These are phyloP conservation scores for Rhizodiscina lignyota DNA, from an alignment of 495 filamentous ascomycete species.

Conservation along the genomic window DNA sequence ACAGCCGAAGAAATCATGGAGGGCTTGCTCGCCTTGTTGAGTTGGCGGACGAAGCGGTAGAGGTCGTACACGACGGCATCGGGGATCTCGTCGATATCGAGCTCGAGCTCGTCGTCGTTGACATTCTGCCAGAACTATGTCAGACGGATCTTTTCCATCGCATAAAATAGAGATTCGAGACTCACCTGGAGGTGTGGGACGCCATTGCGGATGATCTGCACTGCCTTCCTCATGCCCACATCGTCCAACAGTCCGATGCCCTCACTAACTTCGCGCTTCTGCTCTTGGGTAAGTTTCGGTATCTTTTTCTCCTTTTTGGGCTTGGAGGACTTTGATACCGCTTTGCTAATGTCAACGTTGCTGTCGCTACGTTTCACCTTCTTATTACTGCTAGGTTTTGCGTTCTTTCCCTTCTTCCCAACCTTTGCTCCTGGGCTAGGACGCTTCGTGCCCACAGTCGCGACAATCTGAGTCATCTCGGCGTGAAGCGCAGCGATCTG, in stretches of 20 bases:
- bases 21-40: constrained; percentile 7
- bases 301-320: constrained; percentile 26
- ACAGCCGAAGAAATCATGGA: neutral
- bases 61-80: constrained; percentile 59
- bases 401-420: too few relatives aligned
- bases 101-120: constrained; percentile 72
- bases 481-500: too few relatives aligned
- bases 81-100: constrained; percentile 76
- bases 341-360: neutral
- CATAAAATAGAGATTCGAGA: constrained; percentile 1
- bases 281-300: constrained; percentile 38
- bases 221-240: constrained; percentile 54
- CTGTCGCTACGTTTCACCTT: too few relatives aligned
- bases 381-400: too few relatives aligned
- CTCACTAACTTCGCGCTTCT: constrained; percentile 76
- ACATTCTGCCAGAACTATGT: constrained; percentile 29
- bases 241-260: constrained; percentile 56
- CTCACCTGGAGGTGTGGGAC: constrained; percentile 57
- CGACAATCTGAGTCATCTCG: too few relatives aligned
- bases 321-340: constrained; percentile 21
- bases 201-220: constrained; percentile 81
- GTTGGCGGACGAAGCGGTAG: constrained; percentile 57
- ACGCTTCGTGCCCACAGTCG: too few relatives aligned
- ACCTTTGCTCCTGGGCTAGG: too few relatives aligned
- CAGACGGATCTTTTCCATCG: constrained; percentile 3